A percentile compares a stretch with the other conserved stretches of the same genome.
Conservation (phyloP, 306 rosid species). For the Medicago lupulina region DNA sequence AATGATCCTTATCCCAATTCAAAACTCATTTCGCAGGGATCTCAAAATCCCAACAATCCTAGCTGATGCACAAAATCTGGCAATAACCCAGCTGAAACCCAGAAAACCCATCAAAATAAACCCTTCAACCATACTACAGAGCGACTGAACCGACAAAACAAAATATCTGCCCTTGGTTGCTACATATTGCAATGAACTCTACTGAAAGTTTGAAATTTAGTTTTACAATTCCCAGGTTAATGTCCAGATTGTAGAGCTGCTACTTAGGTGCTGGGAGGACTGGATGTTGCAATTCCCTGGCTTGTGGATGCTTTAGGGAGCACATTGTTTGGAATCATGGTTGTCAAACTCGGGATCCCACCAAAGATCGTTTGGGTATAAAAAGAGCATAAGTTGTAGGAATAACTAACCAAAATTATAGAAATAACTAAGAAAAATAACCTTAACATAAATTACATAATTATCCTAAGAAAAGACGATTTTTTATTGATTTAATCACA, state of each 20-base stretch:
- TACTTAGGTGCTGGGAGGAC: conserved; percentile 23
- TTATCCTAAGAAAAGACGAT: neutral
- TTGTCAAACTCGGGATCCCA: no score
- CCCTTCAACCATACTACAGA: neutral
- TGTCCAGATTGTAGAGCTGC: neutral
- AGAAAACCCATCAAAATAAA: conserved; percentile 19
- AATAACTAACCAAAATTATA: no score
- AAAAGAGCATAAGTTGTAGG: no score
- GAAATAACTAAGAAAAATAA: neutral
- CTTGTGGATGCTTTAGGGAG: neutral
- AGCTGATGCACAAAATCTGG: conserved; percentile 7
- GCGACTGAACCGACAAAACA: neutral
- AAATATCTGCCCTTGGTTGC: neutral
- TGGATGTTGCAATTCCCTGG: conserved; percentile 7
- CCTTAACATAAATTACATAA: neutral
- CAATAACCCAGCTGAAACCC: conserved; percentile 18
- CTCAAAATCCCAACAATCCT: neutral
- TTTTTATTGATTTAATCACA: neutral
- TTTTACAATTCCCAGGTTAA: neutral
- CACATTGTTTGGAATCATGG: neutral
- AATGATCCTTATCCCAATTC: neutral
- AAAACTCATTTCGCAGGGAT: neutral
- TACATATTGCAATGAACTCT: conserved; percentile 8
- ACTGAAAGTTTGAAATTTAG: conserved; percentile 2
- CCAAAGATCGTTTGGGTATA: neutral